Conservation (phyloP, 805 yeast species). For the Candida ovalis region DNA sequence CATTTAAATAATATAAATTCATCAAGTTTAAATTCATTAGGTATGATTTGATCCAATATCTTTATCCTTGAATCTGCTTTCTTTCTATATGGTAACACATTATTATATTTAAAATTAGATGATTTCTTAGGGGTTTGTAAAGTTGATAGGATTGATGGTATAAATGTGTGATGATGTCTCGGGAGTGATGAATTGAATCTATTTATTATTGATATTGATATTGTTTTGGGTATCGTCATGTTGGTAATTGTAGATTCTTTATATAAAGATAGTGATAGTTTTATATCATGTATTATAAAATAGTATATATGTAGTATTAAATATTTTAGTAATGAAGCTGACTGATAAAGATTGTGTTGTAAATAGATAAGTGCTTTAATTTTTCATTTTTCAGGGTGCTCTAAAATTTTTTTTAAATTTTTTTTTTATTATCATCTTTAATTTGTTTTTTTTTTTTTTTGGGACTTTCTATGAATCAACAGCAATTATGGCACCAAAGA, state of each 20-base stretch:
- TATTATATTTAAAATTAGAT: conserved; percentile 10
- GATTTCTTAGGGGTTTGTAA: conserved; percentile 2
- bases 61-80: conserved; percentile 21
- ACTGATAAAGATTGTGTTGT: no score
- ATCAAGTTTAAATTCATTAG: conserved; percentile 19
- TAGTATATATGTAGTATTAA: no score
- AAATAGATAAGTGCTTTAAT: no score
- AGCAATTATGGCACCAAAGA: conserved; percentile 24
- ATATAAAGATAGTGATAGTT: no score
- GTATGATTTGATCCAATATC: conserved; percentile 21
- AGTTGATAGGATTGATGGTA: not conserved
- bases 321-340: no score
- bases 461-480: not conserved
- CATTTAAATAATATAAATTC: conserved; percentile 20
- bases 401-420: no score
- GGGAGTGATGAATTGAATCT: not conserved
- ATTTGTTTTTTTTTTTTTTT: not conserved
- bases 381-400: no score
- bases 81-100: conserved; percentile 16
- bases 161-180: not conserved
- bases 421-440: not conserved
- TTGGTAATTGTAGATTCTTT: no score
- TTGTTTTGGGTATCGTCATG: not conserved
- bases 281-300: no score
- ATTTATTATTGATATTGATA: not conserved